Evolutionary conservation across 257 asterid species (phyloP).

Genomic region (Cinchona pubescens): DNA sequence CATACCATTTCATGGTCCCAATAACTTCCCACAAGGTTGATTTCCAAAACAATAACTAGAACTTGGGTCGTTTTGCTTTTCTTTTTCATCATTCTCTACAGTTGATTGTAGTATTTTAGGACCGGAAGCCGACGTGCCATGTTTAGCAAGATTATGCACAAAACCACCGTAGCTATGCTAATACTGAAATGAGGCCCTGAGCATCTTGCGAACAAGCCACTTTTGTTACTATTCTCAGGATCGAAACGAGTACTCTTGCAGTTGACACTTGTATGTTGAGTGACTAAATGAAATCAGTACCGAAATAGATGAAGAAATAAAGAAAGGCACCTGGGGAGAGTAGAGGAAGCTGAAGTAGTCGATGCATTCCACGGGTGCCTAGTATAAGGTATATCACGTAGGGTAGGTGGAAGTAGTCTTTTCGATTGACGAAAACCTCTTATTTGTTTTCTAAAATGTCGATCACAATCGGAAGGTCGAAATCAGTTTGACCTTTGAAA

Average conservation of each 20-base stretch:
- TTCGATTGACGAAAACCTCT: too few relatives aligned
- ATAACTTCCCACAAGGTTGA: slow-evolving; percentile 57
- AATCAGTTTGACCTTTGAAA: slow-evolving; percentile 28
- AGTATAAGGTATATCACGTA: slow-evolving; percentile 75
- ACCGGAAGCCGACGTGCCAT: slow-evolving; percentile 63
- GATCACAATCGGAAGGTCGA: too few relatives aligned
- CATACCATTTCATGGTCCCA: slow-evolving; percentile 73
- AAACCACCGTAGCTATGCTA: slow-evolving; percentile 57
- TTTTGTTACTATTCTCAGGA: slow-evolving; percentile 63
- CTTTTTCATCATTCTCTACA: slow-evolving; percentile 52
- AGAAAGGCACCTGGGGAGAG: slow-evolving; percentile 52
- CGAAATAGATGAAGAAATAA: not conserved
- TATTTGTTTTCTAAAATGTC: too few relatives aligned
- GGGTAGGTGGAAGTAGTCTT: slow-evolving; percentile 65
- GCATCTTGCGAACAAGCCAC: slow-evolving; percentile 70
- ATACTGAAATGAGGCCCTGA: slow-evolving; percentile 63
- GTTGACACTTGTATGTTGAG: not conserved
- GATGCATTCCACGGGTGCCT: slow-evolving; percentile 90
- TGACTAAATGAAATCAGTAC: not conserved
- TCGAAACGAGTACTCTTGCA: slow-evolving; percentile 79
- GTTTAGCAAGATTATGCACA: slow-evolving; percentile 63
- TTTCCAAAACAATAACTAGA: slow-evolving; percentile 48
- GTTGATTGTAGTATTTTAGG: slow-evolving; percentile 55
- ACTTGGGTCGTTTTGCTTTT: slow-evolving; percentile 52
- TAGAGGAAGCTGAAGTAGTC: slow-evolving; percentile 84